Evolutionary conservation across 805 yeast genomes (phyloP).

Genomic region (Yarrowia osloensis): DNA sequence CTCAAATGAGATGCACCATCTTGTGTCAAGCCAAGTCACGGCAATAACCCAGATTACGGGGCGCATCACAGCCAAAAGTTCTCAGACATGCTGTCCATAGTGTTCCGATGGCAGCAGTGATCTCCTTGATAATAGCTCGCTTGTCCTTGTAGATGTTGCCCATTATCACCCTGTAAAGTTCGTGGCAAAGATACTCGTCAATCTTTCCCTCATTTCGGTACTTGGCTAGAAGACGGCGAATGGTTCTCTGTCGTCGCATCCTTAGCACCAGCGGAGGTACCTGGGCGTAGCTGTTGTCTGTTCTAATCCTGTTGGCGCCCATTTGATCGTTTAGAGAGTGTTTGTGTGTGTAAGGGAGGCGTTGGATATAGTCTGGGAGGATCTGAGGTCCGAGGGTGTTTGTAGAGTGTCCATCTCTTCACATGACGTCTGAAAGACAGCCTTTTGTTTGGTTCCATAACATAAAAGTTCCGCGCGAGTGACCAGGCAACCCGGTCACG

Average conservation of each 20-base stretch:
- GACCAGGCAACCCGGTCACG: background rate
- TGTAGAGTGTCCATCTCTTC: no score
- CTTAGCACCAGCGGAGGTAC: conserved; percentile 95
- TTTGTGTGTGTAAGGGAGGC: background rate
- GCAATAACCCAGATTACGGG: no score
- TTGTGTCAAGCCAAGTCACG: no score
- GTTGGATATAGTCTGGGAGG: no score
- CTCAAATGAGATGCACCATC: no score
- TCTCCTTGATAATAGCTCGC: conserved; percentile 92
- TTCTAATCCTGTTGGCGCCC: background rate
- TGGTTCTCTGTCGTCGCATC: conserved; percentile 99
- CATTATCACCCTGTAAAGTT: conserved; percentile 95
- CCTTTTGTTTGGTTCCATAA: no score
- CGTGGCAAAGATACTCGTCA: conserved; percentile 98
- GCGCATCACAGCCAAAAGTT: no score
- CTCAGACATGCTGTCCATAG: no score
- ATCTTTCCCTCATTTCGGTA: conserved; percentile 99
- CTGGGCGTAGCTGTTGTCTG: background rate
- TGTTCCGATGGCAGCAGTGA: background rate
- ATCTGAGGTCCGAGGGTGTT: no score
- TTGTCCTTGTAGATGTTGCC: conserved; percentile 99
- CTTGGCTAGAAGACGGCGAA: conserved; percentile 96
- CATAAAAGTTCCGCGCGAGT: conserved; percentile 41
- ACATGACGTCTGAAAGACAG: no score
- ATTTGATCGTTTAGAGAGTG: background rate